Base-by-base conservation (phyloP, 257 asterid species). In the Fraxinus excelsior region DNA sequence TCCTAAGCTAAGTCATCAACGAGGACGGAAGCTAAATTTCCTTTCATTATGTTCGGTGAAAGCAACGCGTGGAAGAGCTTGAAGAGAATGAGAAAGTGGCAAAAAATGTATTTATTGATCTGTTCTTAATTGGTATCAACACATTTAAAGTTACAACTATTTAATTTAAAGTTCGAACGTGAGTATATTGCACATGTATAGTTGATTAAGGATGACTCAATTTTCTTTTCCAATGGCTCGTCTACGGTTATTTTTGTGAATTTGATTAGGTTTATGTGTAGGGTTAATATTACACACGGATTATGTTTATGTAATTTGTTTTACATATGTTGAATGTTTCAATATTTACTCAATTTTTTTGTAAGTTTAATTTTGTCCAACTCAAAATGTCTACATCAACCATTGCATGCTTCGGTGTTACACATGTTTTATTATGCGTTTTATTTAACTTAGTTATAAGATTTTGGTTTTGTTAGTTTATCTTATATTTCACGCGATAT, bases 81-180 rank as follows among this genome's bases (percentile, higher is more conserved):
- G 94, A 93, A 83, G 94, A 91, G 87, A 93, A 91, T 86, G 99
- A 91, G 86, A 90, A 93, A 92, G 90, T 90, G 71, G 99, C n/a
- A 97, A 76, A 92, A 78, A 95, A 95, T 90, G 99, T 93, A 78
- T 88, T 83, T 16, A 19, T 68, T 19, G 74, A 73, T 70, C 29
- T 72, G 75, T 42, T 62, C 53, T 78, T 51, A 66, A 51, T 38
- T 72, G 72, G 69, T 44, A 35, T 73, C 73, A 75, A 70, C 72
- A 67, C 40, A 79, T 56, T 68, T 62, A 60, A 35, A 31, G 26
- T 51, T 49, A 70, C 67, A 26, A 74, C 62, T 56, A 7, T 40
- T 38, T 67, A 11, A 7, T 16, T 67, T 68, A 88, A 90, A 86
- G 95, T 93, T 95, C 80, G 98, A 95, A 80, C 89, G 90, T 74